These are phyloP conservation scores for Paecilomyces variotii DNA, from an alignment of 2,329 filamentous ascomycete species.

Conservation along the genomic window DNA sequence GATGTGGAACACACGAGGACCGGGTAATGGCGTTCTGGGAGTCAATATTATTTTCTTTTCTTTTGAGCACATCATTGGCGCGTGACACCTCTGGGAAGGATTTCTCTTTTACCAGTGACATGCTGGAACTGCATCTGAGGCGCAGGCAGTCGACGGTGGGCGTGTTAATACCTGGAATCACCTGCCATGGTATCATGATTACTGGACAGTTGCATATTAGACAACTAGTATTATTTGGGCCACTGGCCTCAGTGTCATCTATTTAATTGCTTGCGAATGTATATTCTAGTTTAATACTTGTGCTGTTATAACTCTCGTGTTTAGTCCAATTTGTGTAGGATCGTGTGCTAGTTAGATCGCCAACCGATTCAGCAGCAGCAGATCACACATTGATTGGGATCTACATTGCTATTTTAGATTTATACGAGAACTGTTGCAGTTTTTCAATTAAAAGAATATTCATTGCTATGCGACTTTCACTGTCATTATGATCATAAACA, in stretches of 20 bases:
- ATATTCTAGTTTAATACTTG: not conserved
- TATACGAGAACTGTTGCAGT: not conserved
- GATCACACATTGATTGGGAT: too few relatives aligned
- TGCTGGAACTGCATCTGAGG: not conserved
- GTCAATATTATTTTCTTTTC: not conserved
- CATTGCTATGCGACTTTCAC: not conserved
- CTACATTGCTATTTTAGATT: not conserved
- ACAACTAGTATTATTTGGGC: not conserved
- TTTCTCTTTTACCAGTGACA: not conserved
- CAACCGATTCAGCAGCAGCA: too few relatives aligned
- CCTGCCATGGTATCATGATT: not conserved
- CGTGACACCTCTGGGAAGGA: not conserved
- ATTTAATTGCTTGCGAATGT: not conserved
- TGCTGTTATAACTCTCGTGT: not conserved
- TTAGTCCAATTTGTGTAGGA: too few relatives aligned
- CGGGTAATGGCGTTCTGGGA: not conserved
- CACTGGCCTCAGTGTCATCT: not conserved
- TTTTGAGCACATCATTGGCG: not conserved
- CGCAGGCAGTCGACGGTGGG: not conserved
- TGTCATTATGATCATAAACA: not conserved
- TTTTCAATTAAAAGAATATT: not conserved
- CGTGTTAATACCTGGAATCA: not conserved
- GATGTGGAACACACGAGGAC: not conserved
- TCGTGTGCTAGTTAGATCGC: too few relatives aligned
- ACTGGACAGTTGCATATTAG: not conserved